phyloP scores from a whole-genome alignment of 1,284 basidiomycete genomes.

The Ceratobasidium sp. region DNA sequence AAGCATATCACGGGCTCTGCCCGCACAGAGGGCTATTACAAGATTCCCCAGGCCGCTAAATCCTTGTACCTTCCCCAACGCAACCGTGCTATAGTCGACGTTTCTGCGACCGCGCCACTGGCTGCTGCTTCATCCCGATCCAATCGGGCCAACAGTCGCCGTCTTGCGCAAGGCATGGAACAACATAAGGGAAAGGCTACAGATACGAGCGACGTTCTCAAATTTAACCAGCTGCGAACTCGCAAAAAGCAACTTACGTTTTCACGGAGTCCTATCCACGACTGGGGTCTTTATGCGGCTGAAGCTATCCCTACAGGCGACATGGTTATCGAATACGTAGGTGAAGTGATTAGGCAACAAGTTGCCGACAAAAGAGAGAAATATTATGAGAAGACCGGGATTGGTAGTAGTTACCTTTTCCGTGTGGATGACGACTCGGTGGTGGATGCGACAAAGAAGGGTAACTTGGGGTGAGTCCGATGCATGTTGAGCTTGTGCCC shows the following conservation, averaged over 20 bases:
- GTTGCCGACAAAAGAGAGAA: slow-evolving; percentile 98
- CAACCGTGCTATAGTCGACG: slow-evolving; percentile 64
- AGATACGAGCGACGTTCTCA: slow-evolving; percentile 69
- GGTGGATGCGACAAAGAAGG: slow-evolving; percentile 99
- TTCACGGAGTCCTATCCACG: slow-evolving; percentile 95
- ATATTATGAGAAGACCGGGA: slow-evolving; percentile 94
- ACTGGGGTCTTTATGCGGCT: slow-evolving; percentile 97
- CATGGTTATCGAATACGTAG: slow-evolving; percentile 99
- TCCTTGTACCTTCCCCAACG: slow-evolving; percentile 79
- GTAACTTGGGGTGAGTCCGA: slow-evolving; percentile 88
- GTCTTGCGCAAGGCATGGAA: slow-evolving; percentile 93
- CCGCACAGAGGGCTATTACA: slow-evolving; percentile 94
- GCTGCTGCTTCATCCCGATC: slow-evolving; percentile 78
- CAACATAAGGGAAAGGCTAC: slow-evolving; percentile 71
- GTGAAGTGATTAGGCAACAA: slow-evolving; percentile 94
- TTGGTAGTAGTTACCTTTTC: slow-evolving; percentile 95
- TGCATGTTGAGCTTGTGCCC: slow-evolving; percentile 11
- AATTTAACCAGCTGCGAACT: slow-evolving; percentile 98
- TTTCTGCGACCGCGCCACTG: slow-evolving; percentile 44
- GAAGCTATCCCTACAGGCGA: slow-evolving; percentile 94
- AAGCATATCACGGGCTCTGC: slow-evolving; percentile 85
- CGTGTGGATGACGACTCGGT: slow-evolving; percentile 92
- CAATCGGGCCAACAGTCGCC: slow-evolving; percentile 94
- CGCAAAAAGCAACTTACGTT: slow-evolving; percentile 99
- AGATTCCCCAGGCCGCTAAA: slow-evolving; percentile 93